Evolutionary conservation across 306 rosid species (phyloP).

Genomic region (Trifolium pratense): DNA sequence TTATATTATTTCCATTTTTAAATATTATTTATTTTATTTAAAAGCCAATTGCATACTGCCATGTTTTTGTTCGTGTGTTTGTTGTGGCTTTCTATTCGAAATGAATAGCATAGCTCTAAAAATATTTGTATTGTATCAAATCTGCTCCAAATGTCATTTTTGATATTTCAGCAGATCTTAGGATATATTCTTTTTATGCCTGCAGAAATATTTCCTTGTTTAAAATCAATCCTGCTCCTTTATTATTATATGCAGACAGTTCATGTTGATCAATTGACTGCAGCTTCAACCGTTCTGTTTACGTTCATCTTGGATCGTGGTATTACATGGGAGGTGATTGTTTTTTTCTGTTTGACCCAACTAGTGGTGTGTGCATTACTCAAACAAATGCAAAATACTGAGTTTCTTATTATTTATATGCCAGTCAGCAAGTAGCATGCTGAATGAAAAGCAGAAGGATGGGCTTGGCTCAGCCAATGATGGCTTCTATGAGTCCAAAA

Average conservation of each 20-base stretch:
- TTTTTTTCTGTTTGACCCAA: slow-evolving; percentile 37
- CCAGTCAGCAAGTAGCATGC: slow-evolving; percentile 76
- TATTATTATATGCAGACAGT: slow-evolving; percentile 64
- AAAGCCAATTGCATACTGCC: no score
- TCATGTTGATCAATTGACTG: slow-evolving; percentile 87
- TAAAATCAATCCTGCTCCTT: not conserved
- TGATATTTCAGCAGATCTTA: slow-evolving; percentile 3
- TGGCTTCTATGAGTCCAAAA: slow-evolving; percentile 93
- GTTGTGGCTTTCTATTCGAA: no score
- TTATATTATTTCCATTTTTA: no score
- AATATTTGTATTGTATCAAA: not conserved
- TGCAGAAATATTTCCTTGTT: not conserved
- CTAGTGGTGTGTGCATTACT: slow-evolving; percentile 25
- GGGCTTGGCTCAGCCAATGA: slow-evolving; percentile 81
- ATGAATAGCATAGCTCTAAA: no score
- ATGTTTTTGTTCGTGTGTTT: no score
- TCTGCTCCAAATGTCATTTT: slow-evolving; percentile 1
- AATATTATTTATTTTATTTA: no score
- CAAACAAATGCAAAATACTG: slow-evolving; percentile 16
- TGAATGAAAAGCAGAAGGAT: slow-evolving; percentile 88
- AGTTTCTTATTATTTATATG: slow-evolving; percentile 36
- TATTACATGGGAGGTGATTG: slow-evolving; percentile 86
- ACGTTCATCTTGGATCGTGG: slow-evolving; percentile 97
- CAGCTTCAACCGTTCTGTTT: slow-evolving; percentile 88
- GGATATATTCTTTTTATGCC: not conserved